A percentile compares a stretch with the other conserved stretches of the same genome.
Evolutionary conservation across 2,329 filamentous ascomycete species (phyloP).

Genomic region (Calonectria multiphialidica): DNA sequence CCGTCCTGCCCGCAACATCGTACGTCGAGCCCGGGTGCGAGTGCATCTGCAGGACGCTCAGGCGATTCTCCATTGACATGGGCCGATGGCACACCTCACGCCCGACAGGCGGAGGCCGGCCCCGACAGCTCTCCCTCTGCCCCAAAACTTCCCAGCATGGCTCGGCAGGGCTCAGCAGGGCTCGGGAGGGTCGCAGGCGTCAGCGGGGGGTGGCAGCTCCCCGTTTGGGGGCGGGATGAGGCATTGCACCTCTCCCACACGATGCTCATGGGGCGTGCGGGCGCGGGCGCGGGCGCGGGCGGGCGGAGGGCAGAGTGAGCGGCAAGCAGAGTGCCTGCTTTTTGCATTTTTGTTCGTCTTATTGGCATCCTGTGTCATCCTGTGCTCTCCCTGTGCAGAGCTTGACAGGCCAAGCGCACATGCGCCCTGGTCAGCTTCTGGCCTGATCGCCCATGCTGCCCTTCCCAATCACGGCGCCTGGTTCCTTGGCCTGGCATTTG

Average conservation of each 20-base stretch:
- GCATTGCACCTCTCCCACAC: not conserved
- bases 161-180: slow-evolving; percentile 9
- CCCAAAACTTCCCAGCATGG: not conserved
- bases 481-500: slow-evolving; percentile 24
- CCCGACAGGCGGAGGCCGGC: slow-evolving; percentile 25
- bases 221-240: slow-evolving; percentile 13
- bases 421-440: slow-evolving; percentile 41
- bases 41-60: slow-evolving; percentile 38
- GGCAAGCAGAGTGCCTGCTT: not conserved
- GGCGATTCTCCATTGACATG: slow-evolving; percentile 42
- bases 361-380: not conserved
- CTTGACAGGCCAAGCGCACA: slow-evolving; percentile 8
- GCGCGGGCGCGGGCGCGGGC: slow-evolving; percentile 6
- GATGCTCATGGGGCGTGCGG: not conserved
- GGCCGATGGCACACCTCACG: slow-evolving; percentile 33
- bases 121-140: slow-evolving; percentile 23
- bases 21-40: slow-evolving; percentile 16
- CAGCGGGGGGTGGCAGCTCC: not conserved
- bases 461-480: slow-evolving; percentile 38
- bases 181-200: slow-evolving; percentile 5
- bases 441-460: slow-evolving; percentile 39
- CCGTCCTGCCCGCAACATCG: slow-evolving; percentile 8
- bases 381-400: not conserved
- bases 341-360: not conserved
- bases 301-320: not conserved